Base-by-base conservation (phyloP, 495 filamentous ascomycete species). In the Aspergillus indologenus region DNA sequence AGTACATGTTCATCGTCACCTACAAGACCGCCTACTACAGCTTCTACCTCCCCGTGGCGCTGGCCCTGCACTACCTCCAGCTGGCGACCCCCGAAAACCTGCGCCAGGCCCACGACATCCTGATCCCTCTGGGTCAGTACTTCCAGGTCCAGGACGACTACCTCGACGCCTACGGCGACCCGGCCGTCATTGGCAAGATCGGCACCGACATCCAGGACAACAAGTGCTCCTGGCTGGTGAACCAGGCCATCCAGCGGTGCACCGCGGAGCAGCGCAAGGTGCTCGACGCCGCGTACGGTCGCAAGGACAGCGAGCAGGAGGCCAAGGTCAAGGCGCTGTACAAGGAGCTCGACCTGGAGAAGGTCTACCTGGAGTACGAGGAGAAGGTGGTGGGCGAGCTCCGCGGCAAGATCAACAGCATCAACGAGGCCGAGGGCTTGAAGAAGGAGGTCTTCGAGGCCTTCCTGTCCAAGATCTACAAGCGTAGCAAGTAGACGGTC, bases 61-160 rank as follows among this genome's bases (percentile, higher is more conserved):
- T 97, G 26, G 89, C 95, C 0, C 78, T 98, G 63, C 78, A 89
- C 76, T 86, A 90, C 71, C 82, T 92, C 64, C 85, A 90, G 59
- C 76, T 90, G 42, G 95, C 93, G 11, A 92, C 90, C 12, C 82
- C 84, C 7, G 81, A 86, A 70, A 97, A 96, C 79, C 85, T 98
- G 55, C 84, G 90, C 73, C 85, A 89, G 68, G 87, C 90, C 44
- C 84, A 92, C 64, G 88, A 91, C 61, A 96, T 98, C 69, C 83
- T 98, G 54, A 96, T 98, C 68, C 92, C 94, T n/a, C 87, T 98
- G 69, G 94, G 94, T 63, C 92, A 97, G 76, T 98, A 98, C 81
- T 98, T 98, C 84, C 94, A 98, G 75, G 83, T 96, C 63, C 94
- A 98, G 75, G 94, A 98, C 69, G 95, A 98, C 81, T 98, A 92